These are phyloP conservation scores for Ehretia macrophylla DNA, from an alignment of 257 asterid species.

Conservation along the genomic window DNA sequence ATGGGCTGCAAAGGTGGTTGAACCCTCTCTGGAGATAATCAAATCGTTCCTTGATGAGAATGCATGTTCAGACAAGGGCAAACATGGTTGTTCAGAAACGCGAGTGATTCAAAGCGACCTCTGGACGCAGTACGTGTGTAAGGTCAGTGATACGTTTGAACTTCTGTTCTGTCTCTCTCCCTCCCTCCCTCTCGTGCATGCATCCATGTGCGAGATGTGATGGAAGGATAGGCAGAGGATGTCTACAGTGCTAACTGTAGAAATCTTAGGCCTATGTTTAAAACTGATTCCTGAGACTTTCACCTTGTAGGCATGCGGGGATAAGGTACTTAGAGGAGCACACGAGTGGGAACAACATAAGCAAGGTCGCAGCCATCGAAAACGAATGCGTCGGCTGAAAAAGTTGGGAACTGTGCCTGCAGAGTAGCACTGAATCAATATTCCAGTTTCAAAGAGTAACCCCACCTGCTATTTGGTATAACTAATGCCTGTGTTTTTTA, in stretches of 20 bases:
- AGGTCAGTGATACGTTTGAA: constrained; percentile 42
- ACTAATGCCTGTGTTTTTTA: no score
- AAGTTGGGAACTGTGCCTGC: constrained; percentile 23
- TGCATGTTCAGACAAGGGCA: constrained; percentile 19
- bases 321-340: constrained; percentile 77
- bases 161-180: neutral
- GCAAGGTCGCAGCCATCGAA: constrained; percentile 76
- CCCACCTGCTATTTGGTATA: no score
- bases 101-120: constrained; percentile 50
- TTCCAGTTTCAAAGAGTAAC: no score
- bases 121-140: constrained; percentile 65
- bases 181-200: neutral
- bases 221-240: no score
- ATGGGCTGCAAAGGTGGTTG: constrained; percentile 67
- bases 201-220: neutral
- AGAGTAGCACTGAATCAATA: neutral
- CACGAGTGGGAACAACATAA: constrained; percentile 92
- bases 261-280: neutral
- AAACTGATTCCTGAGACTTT: neutral
- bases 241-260: neutral
- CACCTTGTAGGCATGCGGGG: constrained; percentile 63
- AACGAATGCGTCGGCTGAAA: constrained; percentile 56
- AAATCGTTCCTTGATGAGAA: constrained; percentile 44
- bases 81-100: constrained; percentile 17
- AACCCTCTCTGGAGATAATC: constrained; percentile 49